phyloP scores from a whole-genome alignment of 176 grass and related monocot species.

The Oryza meyeriana region DNA sequence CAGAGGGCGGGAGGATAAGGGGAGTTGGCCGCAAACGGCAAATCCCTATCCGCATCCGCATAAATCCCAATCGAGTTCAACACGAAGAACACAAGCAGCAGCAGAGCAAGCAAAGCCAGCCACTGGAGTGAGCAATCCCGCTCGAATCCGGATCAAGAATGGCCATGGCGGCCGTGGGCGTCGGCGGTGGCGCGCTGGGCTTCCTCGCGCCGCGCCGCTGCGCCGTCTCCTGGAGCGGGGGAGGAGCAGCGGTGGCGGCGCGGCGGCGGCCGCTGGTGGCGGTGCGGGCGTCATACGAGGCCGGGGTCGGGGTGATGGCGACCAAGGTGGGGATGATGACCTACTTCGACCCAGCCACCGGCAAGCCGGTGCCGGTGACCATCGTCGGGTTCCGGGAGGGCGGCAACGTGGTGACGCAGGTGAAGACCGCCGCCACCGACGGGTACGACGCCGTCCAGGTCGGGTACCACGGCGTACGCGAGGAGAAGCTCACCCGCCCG shows the following conservation, averaged over 20 bases:
- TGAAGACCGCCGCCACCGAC: conserved; percentile 79
- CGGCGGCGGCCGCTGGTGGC: conserved; percentile 10
- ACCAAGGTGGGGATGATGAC: conserved; percentile 99
- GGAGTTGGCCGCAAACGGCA: neutral
- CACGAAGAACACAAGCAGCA: neutral
- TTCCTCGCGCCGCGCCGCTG: conserved; percentile 9
- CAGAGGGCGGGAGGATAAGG: conserved; percentile 34
- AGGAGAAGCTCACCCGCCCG: conserved; percentile 83
- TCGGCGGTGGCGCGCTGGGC: conserved; percentile 23
- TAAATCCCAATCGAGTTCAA: conserved; percentile 24
- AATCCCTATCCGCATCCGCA: conserved; percentile 26
- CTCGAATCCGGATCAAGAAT: conserved; percentile 21
- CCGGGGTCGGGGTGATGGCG: conserved; percentile 80
- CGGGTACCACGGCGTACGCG: conserved; percentile 87
- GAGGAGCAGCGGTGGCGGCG: neutral
- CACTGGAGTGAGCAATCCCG: conserved; percentile 5
- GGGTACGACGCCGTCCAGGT: conserved; percentile 90
- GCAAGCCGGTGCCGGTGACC: conserved; percentile 74
- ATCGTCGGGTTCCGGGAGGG: conserved; percentile 84
- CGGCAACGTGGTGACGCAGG: conserved; percentile 85
- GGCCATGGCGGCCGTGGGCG: conserved; percentile 50
- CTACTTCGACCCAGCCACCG: conserved; percentile 63
- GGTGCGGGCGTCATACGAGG: conserved; percentile 52
- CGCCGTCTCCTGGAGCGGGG: neutral
- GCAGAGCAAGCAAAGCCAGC: neutral